Evolutionary conservation across 352 stramenopile genomes (phyloP).

Genomic region (Blastocystis sp.): DNA sequence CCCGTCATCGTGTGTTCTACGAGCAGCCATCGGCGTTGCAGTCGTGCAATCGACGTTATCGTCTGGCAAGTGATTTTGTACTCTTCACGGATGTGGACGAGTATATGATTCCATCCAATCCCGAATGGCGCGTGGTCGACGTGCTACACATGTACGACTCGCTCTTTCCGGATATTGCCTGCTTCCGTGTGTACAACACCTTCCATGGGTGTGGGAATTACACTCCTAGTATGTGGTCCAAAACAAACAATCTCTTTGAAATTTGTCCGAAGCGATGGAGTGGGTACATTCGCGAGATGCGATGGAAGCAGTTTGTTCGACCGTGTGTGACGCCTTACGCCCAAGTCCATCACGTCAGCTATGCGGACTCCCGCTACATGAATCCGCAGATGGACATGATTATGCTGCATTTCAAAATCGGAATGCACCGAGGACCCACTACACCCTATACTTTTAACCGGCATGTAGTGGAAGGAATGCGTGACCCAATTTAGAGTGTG

Average conservation of each 20-base stretch:
- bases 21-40: background rate
- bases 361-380: background rate
- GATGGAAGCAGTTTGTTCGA: conserved; percentile 14
- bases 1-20: background rate
- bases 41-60: conserved; percentile 31
- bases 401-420: conserved; percentile 45
- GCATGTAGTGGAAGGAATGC: background rate
- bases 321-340: background rate
- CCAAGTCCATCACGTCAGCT: conserved; percentile 33
- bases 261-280: background rate
- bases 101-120: background rate
- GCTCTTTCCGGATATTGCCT: background rate
- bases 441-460: background rate
- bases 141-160: conserved; percentile 19
- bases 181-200: background rate
- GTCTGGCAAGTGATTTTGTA: conserved; percentile 8
- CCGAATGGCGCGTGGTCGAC: background rate
- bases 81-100: conserved; percentile 41
- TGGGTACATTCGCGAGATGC: background rate
- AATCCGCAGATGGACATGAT: conserved; percentile 27
- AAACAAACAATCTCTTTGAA: background rate
- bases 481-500: background rate
- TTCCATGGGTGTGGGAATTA: conserved; percentile 32
- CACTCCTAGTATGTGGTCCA: background rate
- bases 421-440: background rate